These are phyloP conservation scores for Podila verticillata DNA, from an alignment of 192 early-diverging fungal species.

Conservation along the genomic window DNA sequence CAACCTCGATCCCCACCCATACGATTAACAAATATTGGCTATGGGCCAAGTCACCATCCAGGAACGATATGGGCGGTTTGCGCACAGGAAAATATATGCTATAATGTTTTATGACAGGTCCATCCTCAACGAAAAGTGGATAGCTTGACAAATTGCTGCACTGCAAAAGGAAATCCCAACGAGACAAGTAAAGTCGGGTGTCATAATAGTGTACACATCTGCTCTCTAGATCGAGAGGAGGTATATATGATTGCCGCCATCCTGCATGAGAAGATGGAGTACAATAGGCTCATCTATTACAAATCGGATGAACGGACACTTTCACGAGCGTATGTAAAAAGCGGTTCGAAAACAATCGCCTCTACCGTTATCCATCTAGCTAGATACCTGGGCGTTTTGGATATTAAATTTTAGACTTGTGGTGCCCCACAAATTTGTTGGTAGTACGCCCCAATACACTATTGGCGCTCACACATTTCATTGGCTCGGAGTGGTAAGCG, in stretches of 20 bases:
- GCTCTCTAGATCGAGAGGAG: conserved; percentile 24
- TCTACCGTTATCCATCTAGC: conserved; percentile 23
- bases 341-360: conserved; percentile 15
- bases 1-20: conserved; percentile 10
- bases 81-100: conserved; percentile 38
- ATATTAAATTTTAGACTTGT: too few relatives aligned
- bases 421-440: too few relatives aligned
- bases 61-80: background rate
- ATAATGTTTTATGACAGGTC: conserved; percentile 32
- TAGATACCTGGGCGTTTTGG: background rate
- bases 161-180: conserved; percentile 25
- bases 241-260: conserved; percentile 14
- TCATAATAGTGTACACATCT: conserved; percentile 31
- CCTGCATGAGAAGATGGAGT: conserved; percentile 23
- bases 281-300: conserved; percentile 25
- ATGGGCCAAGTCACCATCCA: conserved; percentile 10
- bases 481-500: too few relatives aligned
- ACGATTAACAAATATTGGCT: conserved; percentile 16
- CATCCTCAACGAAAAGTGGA: conserved; percentile 32
- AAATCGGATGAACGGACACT: conserved; percentile 31
- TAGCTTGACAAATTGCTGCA: conserved; percentile 27
- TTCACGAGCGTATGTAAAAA: conserved; percentile 19
- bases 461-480: too few relatives aligned
- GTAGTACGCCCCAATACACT: too few relatives aligned
- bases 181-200: conserved; percentile 33